A percentile compares a stretch with the other conserved stretches of the same genome.
Conservation (phyloP, 306 rosid genomes). For the Glycine tomentella region DNA sequence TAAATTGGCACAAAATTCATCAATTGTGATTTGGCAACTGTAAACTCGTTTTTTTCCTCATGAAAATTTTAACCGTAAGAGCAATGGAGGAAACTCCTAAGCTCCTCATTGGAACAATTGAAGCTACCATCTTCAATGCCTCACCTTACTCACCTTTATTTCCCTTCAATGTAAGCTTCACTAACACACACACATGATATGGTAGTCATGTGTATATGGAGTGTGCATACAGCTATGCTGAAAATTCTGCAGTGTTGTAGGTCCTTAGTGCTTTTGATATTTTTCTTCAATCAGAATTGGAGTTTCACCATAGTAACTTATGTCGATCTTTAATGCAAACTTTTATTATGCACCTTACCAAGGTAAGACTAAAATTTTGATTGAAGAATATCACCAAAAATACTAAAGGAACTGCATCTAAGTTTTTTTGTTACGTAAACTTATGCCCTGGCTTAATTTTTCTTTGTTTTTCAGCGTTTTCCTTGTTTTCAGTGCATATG, state of each 20-base stretch:
- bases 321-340: too few species aligned
- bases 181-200: background rate
- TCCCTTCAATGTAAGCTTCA: slow-evolving; percentile 70
- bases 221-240: background rate
- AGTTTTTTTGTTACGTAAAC: background rate
- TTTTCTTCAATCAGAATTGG: too few species aligned
- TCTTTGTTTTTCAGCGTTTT: background rate
- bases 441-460: slow-evolving; percentile 7
- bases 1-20: slow-evolving; percentile 34
- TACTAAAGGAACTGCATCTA: too few species aligned
- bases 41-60: slow-evolving; percentile 5
- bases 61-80: slow-evolving; percentile 41
- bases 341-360: too few species aligned
- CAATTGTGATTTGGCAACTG: too few species aligned
- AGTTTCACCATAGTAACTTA: too few species aligned
- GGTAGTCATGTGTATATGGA: too few species aligned
- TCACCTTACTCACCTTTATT: slow-evolving; percentile 62
- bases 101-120: slow-evolving; percentile 89
- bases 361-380: too few species aligned
- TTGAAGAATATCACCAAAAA: too few species aligned
- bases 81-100: slow-evolving; percentile 60
- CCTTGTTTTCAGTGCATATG: slow-evolving; percentile 63
- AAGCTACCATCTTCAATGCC: too few species aligned
- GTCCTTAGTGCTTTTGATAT: too few species aligned
- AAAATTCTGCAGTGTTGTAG: slow-evolving; percentile 16